A percentile compares a stretch with the other conserved stretches of the same genome.
These are phyloP conservation scores for Cetradonia linearis DNA, from an alignment of 495 filamentous ascomycete species.

Conservation along the genomic window DNA sequence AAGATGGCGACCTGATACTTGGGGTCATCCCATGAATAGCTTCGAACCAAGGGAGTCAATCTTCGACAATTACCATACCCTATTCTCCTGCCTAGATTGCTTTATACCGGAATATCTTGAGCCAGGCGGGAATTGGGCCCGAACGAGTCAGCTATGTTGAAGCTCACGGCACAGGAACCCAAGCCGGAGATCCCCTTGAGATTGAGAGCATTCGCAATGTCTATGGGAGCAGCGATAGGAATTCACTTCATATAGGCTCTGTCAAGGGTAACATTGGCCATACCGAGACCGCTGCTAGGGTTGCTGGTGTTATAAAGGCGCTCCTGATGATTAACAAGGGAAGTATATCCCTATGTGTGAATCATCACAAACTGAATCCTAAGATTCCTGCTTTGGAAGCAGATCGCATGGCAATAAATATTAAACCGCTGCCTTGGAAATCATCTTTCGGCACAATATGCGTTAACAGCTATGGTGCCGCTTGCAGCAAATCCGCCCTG, in stretches of 20 bases:
- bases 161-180: constrained; percentile 34
- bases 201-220: constrained; percentile 30
- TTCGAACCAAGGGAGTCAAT: constrained; percentile 41
- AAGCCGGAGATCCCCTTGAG: constrained; percentile 32
- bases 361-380: constrained; percentile 34
- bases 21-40: constrained; percentile 48
- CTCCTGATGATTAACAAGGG: constrained; percentile 29
- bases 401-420: constrained; percentile 33
- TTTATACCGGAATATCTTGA: constrained; percentile 12
- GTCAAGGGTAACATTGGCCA: constrained; percentile 39
- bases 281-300: constrained; percentile 30
- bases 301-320: constrained; percentile 29
- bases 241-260: constrained; percentile 28
- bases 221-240: constrained; percentile 33
- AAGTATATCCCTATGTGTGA: constrained; percentile 33
- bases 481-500: constrained; percentile 36
- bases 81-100: constrained; percentile 25
- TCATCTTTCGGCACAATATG: constrained; percentile 19
- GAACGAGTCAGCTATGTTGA: constrained; percentile 27
- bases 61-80: constrained; percentile 28
- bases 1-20: constrained; percentile 51
- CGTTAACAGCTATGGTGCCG: constrained; percentile 42
- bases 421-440: constrained; percentile 22
- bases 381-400: constrained; percentile 22
- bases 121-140: constrained; percentile 13